phyloP scores from a whole-genome alignment of 2,329 filamentous ascomycete genomes.

The Thermothelomyces thermophilus region DNA sequence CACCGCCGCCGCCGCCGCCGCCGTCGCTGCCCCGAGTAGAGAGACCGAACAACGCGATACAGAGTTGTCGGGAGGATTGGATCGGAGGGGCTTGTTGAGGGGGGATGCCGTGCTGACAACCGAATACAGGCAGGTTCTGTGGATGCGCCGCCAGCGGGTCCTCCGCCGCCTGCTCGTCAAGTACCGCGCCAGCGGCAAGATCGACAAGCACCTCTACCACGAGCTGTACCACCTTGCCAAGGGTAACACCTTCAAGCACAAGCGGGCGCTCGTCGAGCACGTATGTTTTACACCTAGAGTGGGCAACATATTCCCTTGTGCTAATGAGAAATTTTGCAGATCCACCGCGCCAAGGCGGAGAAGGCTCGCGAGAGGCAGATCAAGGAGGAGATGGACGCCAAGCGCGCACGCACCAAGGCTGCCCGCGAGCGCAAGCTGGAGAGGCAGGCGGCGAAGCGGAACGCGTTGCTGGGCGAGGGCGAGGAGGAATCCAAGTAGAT shows the following conservation, averaged over 20 bases:
- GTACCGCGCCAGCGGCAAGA: constrained; percentile 99
- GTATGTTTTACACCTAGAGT: constrained; percentile 57
- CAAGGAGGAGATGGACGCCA: constrained; percentile 99
- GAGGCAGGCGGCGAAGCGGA: constrained; percentile 85
- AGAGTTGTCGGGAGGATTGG: not conserved
- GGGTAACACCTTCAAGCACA: constrained; percentile 99
- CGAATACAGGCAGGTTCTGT: constrained; percentile 78
- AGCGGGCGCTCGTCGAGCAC: constrained; percentile 99
- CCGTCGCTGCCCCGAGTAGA: not conserved
- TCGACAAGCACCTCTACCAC: constrained; percentile 99
- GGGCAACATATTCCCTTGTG: not conserved
- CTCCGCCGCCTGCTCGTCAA: constrained; percentile 98
- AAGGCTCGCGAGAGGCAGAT: constrained; percentile 91
- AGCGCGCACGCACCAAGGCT: constrained; percentile 99
- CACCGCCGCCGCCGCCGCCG: not conserved
- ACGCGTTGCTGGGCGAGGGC: constrained; percentile 69
- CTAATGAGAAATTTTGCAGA: constrained; percentile 48
- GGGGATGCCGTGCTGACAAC: constrained; percentile 19
- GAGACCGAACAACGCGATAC: constrained; percentile 1
- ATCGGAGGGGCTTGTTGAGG: not conserved
- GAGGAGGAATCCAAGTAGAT: constrained; percentile 48
- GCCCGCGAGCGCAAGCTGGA: constrained; percentile 97
- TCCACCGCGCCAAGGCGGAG: constrained; percentile 99
- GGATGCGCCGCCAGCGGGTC: constrained; percentile 99
- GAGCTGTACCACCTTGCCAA: constrained; percentile 99